Evolutionary conservation across 2,329 filamentous ascomycete species (phyloP).

Genomic region (Gyromitra esculenta): DNA sequence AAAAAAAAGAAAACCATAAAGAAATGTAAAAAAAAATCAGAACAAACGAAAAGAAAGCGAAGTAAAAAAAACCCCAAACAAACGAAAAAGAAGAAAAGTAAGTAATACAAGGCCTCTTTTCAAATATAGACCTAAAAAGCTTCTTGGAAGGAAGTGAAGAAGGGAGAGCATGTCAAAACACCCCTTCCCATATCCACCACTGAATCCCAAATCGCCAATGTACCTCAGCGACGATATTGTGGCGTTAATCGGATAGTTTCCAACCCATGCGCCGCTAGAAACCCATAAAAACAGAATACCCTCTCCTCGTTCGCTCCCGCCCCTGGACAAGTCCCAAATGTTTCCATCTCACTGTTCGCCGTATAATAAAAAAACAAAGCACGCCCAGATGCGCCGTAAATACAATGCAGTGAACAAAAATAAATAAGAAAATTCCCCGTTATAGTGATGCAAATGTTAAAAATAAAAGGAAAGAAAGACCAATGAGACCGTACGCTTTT

Average conservation of each 20-base stretch:
- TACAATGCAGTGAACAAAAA: conserved; percentile 52
- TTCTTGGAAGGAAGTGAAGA: conserved; percentile 28
- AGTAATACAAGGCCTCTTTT: conserved; percentile 49
- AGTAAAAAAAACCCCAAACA: not conserved
- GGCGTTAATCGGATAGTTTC: conserved; percentile 44
- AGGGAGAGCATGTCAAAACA: conserved; percentile 9
- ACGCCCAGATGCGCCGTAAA: conserved; percentile 51
- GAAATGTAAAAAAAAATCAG: conserved; percentile 16
- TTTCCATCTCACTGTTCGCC: conserved; percentile 48
- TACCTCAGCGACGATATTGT: conserved; percentile 28
- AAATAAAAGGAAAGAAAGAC: conserved; percentile 32
- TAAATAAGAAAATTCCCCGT: conserved; percentile 51
- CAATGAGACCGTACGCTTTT: conserved; percentile 55
- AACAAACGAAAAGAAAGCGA: conserved; percentile 32
- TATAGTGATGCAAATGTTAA: conserved; percentile 53
- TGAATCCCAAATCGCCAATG: conserved; percentile 40
- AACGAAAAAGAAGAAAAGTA: conserved; percentile 40
- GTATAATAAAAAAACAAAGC: conserved; percentile 46
- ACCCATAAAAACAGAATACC: conserved; percentile 36
- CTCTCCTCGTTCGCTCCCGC: conserved; percentile 22
- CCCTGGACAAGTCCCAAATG: conserved; percentile 35
- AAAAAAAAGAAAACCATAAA: not conserved
- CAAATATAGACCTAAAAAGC: conserved; percentile 46
- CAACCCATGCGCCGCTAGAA: conserved; percentile 25
- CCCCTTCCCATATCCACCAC: conserved; percentile 28